A percentile compares a stretch with the other conserved stretches of the same genome.
Evolutionary conservation across 306 rosid species (phyloP).

Genomic region (Chamaecrista fasciculata): DNA sequence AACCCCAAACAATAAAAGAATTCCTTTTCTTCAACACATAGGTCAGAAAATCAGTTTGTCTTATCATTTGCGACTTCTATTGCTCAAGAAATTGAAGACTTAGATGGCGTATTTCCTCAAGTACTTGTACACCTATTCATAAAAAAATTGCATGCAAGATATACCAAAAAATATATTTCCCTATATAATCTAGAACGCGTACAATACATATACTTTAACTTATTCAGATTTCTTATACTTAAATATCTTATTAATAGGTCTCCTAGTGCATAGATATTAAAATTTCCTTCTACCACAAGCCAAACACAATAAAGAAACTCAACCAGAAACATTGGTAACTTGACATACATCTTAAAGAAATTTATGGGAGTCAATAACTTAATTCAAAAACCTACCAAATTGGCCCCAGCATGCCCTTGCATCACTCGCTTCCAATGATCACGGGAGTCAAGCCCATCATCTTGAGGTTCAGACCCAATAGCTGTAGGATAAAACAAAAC

Average conservation of each 20-base stretch:
- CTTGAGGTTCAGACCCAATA: conserved; percentile 97
- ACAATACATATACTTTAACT: neutral
- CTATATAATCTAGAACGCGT: neutral
- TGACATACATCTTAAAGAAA: neutral
- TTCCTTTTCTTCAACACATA: neutral
- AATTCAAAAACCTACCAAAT: conserved; percentile 55
- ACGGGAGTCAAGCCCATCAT: conserved; percentile 72
- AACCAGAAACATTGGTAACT: conserved; percentile 8
- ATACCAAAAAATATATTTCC: neutral
- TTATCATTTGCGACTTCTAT: conserved; percentile 5
- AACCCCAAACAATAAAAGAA: neutral
- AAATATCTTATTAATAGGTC: neutral
- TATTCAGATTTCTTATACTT: neutral
- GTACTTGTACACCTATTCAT: neutral
- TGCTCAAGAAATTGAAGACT: conserved; percentile 11
- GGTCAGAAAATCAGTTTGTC: neutral
- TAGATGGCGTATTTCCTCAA: neutral
- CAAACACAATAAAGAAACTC: neutral
- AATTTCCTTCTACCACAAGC: neutral
- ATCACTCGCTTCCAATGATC: conserved; percentile 95
- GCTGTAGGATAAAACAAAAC: conserved; percentile 95
- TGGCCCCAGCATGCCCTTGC: conserved; percentile 99
- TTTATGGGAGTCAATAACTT: neutral
- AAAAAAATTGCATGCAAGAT: neutral
- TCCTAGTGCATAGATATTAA: neutral